Evolutionary conservation across 805 yeast genomes (phyloP), one percentile per base, ranked within the genome.

Genomic region (Myxozyma vanderwaltii): DNA sequence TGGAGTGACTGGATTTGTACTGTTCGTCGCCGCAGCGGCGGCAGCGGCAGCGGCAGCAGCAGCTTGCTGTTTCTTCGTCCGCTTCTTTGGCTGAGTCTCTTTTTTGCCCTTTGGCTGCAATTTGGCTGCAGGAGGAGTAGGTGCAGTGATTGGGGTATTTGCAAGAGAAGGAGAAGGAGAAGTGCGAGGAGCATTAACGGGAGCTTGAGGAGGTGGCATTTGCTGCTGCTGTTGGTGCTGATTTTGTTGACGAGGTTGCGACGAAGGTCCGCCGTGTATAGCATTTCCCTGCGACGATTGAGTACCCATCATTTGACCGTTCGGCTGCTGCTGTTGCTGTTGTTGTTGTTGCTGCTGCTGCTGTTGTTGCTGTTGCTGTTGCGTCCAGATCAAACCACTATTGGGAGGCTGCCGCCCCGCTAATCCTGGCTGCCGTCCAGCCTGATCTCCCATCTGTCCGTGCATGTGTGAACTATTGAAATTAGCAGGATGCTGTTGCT

Each of bases 91-190:
- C 19, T 47, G 46, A 7, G 65, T 58, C 21, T 59, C 66, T 27
- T 63, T 63, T 59, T 63, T 63, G 13, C 55, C 58, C 47, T 62
- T 62, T 15, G 61, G 51, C 15, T 36, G 24, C 17, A 51, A 5
- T 54, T 59, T 59, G 26, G 59, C n/a, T 8, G 63, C 36, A n/a
- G 64, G 64, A 13, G 64, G 66, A 12, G 66, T 63, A 10, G 66
- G 66, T 13, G 66, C 61, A 1, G 66, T 50, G 27, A 60, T 51
- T 15, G 57, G 58, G 5, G 61, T 47, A 27, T 44, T 62, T 6
- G 64, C 49, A 35, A 63, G 38, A 15, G 59, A 51, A 21, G 66
- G 63, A 10, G 64, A 56, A 7, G 64, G 35, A 0, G 65, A 56
- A 5, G 56, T 47, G 19, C 51, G 58, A 13, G 49, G 59, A 12